These are phyloP conservation scores for Gillenia trifoliata DNA, from an alignment of 306 rosid genomes.

Conservation along the genomic window DNA sequence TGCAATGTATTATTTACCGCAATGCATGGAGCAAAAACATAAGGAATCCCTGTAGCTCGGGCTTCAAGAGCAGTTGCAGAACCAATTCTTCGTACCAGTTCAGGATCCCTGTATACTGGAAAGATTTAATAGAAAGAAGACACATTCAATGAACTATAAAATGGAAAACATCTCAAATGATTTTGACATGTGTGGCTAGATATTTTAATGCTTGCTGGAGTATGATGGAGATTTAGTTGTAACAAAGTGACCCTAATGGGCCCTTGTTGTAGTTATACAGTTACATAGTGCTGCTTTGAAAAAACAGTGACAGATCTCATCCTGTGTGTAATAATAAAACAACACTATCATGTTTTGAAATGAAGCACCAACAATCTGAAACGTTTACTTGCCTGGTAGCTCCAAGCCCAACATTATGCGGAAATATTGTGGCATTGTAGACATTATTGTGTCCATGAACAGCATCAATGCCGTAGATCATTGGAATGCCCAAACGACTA, in stretches of 20 bases:
- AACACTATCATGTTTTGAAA: not conserved
- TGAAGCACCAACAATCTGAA: not conserved
- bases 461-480: slow-evolving; percentile 97
- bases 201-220: not conserved
- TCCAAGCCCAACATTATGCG: slow-evolving; percentile 93
- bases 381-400: slow-evolving; percentile 75
- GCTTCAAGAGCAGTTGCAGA: slow-evolving; percentile 94
- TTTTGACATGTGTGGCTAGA: not conserved
- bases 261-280: not conserved
- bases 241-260: not conserved
- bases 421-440: slow-evolving; percentile 89
- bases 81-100: slow-evolving; percentile 61
- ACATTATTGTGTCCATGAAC: slow-evolving; percentile 98
- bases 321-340: not conserved
- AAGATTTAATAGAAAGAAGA: slow-evolving; percentile 16
- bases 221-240: not conserved
- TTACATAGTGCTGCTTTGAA: not conserved
- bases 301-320: not conserved
- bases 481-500: slow-evolving; percentile 87
- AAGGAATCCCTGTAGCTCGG: slow-evolving; percentile 91
- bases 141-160: slow-evolving; percentile 11
- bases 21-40: slow-evolving; percentile 91
- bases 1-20: slow-evolving; percentile 52
- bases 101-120: slow-evolving; percentile 55
- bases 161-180: not conserved